These are phyloP conservation scores for Acacia acuminata DNA, from an alignment of 306 rosid genomes.

Conservation along the genomic window DNA sequence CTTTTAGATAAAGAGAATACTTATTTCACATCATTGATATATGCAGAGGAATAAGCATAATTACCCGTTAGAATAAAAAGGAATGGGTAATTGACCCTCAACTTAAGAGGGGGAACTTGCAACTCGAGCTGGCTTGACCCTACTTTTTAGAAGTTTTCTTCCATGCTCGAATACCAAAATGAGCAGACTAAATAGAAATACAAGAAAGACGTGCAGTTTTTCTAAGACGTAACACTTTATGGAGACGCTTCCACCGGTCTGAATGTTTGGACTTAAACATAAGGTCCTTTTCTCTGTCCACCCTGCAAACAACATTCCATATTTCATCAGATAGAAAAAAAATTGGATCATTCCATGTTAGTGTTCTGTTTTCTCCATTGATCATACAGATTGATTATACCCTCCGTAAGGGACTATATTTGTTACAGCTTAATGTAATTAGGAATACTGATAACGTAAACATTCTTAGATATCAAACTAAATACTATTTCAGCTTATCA, in stretches of 20 bases:
- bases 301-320: constrained; percentile 50
- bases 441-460: background rate
- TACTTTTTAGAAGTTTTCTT: constrained; percentile 43
- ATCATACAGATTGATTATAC: constrained; percentile 19
- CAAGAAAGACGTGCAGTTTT: constrained; percentile 51
- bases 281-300: constrained; percentile 54
- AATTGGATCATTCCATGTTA: background rate
- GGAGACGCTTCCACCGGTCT: constrained; percentile 48
- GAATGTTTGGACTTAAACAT: constrained; percentile 36
- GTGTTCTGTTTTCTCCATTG: background rate
- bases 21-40: background rate
- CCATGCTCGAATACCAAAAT: constrained; percentile 49
- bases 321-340: constrained; percentile 13
- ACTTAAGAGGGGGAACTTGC: constrained; percentile 48
- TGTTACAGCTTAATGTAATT: background rate
- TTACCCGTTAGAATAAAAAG: constrained; percentile 38
- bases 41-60: background rate
- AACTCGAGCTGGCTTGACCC: constrained; percentile 67
- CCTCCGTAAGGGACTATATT: background rate
- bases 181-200: constrained; percentile 62
- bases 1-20: background rate
- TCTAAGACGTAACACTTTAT: constrained; percentile 35
- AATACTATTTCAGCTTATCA: constrained; percentile 16
- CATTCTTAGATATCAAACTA: constrained; percentile 8
- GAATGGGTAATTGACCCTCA: constrained; percentile 22